phyloP scores from a whole-genome alignment of 345 rosid genomes.

The Eucalyptus microcorys region DNA sequence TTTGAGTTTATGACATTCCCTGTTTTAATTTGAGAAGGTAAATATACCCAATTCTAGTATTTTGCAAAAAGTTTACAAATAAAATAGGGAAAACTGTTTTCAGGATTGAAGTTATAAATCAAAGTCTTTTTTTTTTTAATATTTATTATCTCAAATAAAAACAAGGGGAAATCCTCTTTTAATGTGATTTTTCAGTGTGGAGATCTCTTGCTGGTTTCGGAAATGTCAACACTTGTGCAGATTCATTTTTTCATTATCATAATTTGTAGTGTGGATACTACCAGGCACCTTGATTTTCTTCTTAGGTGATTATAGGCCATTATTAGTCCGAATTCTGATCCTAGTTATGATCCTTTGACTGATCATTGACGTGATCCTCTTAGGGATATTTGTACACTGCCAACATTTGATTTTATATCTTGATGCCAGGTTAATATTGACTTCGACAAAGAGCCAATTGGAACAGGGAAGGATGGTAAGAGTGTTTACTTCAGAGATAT shows the following conservation, averaged over 20 bases:
- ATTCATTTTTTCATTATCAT: neutral
- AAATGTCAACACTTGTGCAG: neutral
- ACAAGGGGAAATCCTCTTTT: neutral
- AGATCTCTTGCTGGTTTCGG: neutral
- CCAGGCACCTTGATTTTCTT: neutral
- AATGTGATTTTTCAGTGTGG: neutral
- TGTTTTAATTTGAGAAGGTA: neutral
- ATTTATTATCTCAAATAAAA: neutral
- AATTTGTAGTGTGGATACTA: neutral
- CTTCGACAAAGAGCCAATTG: slow-evolving; percentile 90
- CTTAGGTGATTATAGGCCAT: neutral
- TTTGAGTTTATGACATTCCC: neutral
- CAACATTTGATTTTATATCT: neutral
- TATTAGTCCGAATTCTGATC: neutral
- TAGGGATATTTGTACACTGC: neutral
- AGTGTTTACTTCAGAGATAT: slow-evolving; percentile 71
- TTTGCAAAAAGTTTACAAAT: neutral
- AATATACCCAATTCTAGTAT: neutral
- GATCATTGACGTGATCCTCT: neutral
- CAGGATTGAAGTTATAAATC: neutral
- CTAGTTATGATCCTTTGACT: neutral
- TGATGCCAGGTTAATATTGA: slow-evolving; percentile 79
- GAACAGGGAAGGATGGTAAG: slow-evolving; percentile 79
- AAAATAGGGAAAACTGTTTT: neutral
- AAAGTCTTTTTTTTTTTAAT: neutral